Percentiles rank a stretch among this genome's conserved stretches.
Evolutionary conservation across 371 early-diverging fungal species (phyloP).

Genomic region (Zancudomyces culisetae): DNA sequence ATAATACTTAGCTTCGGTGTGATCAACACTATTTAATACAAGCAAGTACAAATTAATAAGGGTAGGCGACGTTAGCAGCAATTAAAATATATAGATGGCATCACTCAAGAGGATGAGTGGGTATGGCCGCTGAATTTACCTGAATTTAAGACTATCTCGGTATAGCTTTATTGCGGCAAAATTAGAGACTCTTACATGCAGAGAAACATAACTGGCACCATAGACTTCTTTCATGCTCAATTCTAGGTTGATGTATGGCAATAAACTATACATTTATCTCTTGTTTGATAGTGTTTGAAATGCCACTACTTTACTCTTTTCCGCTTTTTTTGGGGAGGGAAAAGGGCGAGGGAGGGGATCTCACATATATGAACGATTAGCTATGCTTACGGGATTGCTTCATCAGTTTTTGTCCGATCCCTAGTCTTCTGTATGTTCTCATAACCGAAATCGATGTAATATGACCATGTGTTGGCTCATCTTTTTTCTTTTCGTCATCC

Average conservation of each 20-base stretch:
- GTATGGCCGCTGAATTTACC: slow-evolving; percentile 42
- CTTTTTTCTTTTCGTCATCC: slow-evolving; percentile 65
- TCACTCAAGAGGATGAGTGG: too few relatives aligned
- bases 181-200: slow-evolving; percentile 91
- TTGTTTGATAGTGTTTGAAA: too few relatives aligned
- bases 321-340: too few relatives aligned
- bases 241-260: too few relatives aligned
- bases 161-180: slow-evolving; percentile 84
- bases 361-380: too few relatives aligned
- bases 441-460: slow-evolving; percentile 91
- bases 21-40: slow-evolving; percentile 40
- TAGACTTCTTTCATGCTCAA: slow-evolving; percentile 83
- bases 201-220: slow-evolving; percentile 65
- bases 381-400: slow-evolving; percentile 66
- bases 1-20: slow-evolving; percentile 88
- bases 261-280: too few relatives aligned
- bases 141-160: slow-evolving; percentile 74
- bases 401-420: slow-evolving; percentile 91
- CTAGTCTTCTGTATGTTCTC: slow-evolving; percentile 85
- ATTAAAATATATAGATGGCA: too few relatives aligned
- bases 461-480: slow-evolving; percentile 67
- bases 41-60: too few relatives aligned
- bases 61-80: too few relatives aligned
- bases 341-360: too few relatives aligned
- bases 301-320: too few relatives aligned